Evolutionary conservation across 106 monocot species (phyloP), one percentile per base, ranked within the genome.

Genomic region (Dioscorea alata): DNA sequence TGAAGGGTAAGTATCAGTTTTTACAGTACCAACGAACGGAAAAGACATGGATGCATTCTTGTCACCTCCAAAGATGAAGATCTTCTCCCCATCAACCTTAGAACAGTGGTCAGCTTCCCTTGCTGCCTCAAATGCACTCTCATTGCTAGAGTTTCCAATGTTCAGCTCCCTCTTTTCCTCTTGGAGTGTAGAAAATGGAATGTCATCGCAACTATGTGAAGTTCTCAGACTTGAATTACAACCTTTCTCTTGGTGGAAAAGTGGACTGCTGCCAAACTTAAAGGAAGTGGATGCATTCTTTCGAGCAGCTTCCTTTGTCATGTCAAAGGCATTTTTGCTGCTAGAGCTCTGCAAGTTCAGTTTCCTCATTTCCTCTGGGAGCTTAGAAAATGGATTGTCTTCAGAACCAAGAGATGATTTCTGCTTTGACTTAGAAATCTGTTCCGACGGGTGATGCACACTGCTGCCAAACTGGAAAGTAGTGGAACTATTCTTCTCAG

Each of bases 141-240:
- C 57, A 21, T 14, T 51, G 19, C 25, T 18, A 52, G 67, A 54
- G 68, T 10, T 24, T 14, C 61, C 62, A 24, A 73, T 50, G 56
- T 73, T 63, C 51, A 73, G 23, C 19, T 73, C 73, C 73, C 42
- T 69, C 64, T 71, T 75, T 56, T 80, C 64, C 18, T 75, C 70
- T 1, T 57, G 66, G 60, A 80, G 54, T 28, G n/a, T 56, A 23
- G 51, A 66, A 48, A 7, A 14, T 14, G 22, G 21, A 24, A 16
- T 25, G 1, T 62, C 68, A 69, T 62, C 12, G 50, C 14, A 22
- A 64, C 18, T 12, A 63, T 25, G 33, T 59, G 62, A 63, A 1
- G 21, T 28, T 22, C 8, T 28, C 33, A 21, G 63, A 25, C 48
- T 48, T 4, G n/a, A 42, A 59, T n/a, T 21, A 23, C 22, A 49